Conservation (phyloP, 805 yeast species). For the Candida endomychidarum region DNA sequence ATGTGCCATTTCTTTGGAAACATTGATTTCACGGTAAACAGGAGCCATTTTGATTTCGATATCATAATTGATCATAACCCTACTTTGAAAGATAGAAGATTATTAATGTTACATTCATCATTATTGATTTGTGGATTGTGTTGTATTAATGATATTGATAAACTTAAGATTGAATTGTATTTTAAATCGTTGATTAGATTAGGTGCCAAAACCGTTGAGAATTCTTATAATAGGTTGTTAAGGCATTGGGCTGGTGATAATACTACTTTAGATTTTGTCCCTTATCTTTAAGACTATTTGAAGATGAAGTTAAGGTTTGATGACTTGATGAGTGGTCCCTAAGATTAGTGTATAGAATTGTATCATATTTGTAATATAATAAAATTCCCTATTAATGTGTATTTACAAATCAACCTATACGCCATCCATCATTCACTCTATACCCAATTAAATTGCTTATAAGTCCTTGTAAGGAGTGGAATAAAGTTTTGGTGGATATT, state of each 20-base stretch:
- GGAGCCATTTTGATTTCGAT: slow-evolving; percentile 11
- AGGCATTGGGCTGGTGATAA: slow-evolving; percentile 14
- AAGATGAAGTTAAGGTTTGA: too few relatives aligned
- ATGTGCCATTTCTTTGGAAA: slow-evolving; percentile 19
- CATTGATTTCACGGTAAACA: slow-evolving; percentile 11
- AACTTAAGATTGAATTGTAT: slow-evolving; percentile 14
- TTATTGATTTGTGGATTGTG: slow-evolving; percentile 17
- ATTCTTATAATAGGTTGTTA: slow-evolving; percentile 12
- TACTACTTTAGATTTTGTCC: slow-evolving; percentile 15
- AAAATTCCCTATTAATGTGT: not conserved
- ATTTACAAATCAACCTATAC: not conserved
- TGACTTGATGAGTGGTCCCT: too few relatives aligned
- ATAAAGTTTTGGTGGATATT: slow-evolving; percentile 18
- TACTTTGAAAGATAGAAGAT: slow-evolving; percentile 14
- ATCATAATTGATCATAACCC: slow-evolving; percentile 5
- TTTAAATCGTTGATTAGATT: slow-evolving; percentile 14
- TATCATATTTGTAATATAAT: slow-evolving; percentile 1
- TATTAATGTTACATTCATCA: slow-evolving; percentile 18
- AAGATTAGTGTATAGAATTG: not conserved
- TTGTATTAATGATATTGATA: slow-evolving; percentile 12
- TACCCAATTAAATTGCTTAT: slow-evolving; percentile 2
- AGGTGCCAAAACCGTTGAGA: slow-evolving; percentile 18
- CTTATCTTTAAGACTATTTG: slow-evolving; percentile 15
- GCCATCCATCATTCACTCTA: not conserved
- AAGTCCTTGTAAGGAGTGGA: slow-evolving; percentile 18